Evolutionary conservation across 2,329 filamentous ascomycete genomes (phyloP).

Genomic region (Stemphylium vesicarium): DNA sequence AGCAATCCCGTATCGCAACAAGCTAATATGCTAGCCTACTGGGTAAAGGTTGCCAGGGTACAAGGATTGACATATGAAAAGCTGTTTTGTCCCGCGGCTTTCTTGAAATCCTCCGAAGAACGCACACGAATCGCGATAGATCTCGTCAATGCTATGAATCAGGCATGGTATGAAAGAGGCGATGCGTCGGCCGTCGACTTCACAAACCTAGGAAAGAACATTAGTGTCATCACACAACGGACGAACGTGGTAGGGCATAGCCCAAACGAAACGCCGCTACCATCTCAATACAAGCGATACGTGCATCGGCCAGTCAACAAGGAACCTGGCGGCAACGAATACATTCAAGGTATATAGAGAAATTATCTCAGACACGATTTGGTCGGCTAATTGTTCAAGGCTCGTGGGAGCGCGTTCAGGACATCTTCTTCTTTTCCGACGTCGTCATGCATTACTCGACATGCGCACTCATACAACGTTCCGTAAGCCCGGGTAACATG

Average conservation of each 20-base stretch:
- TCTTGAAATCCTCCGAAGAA: constrained; percentile 32
- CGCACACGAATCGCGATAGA: constrained; percentile 34
- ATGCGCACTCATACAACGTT: constrained; percentile 41
- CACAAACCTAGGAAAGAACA: neutral
- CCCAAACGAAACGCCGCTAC: constrained; percentile 34
- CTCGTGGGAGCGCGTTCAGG: constrained; percentile 28
- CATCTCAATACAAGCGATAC: constrained; percentile 27
- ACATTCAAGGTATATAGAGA: constrained; percentile 18
- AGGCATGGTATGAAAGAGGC: constrained; percentile 38
- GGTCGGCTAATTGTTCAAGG: constrained; percentile 2
- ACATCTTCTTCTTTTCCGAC: constrained; percentile 43
- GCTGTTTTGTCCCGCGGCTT: constrained; percentile 47
- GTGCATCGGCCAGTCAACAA: constrained; percentile 3
- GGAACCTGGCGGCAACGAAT: constrained; percentile 10
- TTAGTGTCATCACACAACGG: neutral
- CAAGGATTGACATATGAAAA: constrained; percentile 47
- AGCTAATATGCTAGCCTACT: constrained; percentile 38
- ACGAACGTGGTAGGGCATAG: constrained; percentile 8
- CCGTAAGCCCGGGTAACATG: constrained; percentile 39
- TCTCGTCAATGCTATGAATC: constrained; percentile 36
- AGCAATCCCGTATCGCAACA: constrained; percentile 13
- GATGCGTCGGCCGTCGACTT: constrained; percentile 26
- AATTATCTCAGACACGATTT: neutral
- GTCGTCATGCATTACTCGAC: constrained; percentile 45
- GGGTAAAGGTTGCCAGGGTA: constrained; percentile 43